Base-by-base conservation (phyloP, 108 stramenopile genomes). In the Pseudonitzschia multistriata region DNA sequence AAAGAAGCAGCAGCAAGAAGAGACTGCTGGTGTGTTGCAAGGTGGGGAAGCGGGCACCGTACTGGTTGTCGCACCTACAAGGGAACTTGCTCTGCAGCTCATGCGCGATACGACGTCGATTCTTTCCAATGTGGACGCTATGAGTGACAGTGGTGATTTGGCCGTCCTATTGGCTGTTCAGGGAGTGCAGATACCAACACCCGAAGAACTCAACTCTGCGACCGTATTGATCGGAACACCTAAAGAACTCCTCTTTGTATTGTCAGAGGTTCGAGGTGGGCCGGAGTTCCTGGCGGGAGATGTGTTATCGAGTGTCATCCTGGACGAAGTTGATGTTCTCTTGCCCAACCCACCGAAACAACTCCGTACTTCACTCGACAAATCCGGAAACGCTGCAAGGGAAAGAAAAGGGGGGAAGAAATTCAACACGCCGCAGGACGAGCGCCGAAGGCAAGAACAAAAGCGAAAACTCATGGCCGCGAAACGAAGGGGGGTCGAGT, bases 81-180 rank as follows among this genome's bases (percentile, higher is more conserved):
- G 97, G 24, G 97, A 98, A 81, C 81, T 98, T 22, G 94, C 90
- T 1, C 54, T 78, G 5, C 97, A 98, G 87, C 96, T 98, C 68
- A 81, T 93, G 6, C 74, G 77, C n/a, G 95, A 94, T 48, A 71
- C 88, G 62, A 98, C 97, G 76, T 76, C 77, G 55, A 25, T 57
- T 33, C 28, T 57, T 53, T 53, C 52, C 17, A 53, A 53, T 53
- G 13, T 53, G 25, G 25, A 53, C 17, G 7, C 5, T 1, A 75
- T 33, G n/a, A 10, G 17, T 14, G 57, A 71, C 11, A 77, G 59
- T 21, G 77, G 81, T 21, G 74, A 78, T 34, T 84, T 67, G 81
- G 52, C 53, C 45, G 83, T 84, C 39, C 35, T 81, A 3, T 49
- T 81, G 55, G 83, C 83, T 0, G 78, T 81, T 24, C 73, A 78